Percentiles rank a stretch among this genome's conserved stretches.
Conservation (phyloP, 768 basidiomycete species). For the Candolleomyces eurysporus region DNA sequence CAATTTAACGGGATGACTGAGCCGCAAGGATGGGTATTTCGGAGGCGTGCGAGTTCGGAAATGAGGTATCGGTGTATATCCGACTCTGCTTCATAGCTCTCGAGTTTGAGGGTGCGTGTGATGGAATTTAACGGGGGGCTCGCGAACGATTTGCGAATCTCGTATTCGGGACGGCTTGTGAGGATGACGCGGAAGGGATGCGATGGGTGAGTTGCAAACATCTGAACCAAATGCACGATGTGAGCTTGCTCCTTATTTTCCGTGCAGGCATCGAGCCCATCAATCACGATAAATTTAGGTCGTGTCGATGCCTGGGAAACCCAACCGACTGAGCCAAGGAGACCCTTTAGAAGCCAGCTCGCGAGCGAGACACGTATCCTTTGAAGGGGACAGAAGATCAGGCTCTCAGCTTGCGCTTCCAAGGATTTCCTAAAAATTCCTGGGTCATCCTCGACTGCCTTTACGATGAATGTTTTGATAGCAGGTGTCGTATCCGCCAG, state of each 20-base stretch:
- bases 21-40: neutral
- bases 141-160: neutral
- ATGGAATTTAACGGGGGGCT: neutral
- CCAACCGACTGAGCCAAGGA: neutral
- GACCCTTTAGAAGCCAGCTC: neutral
- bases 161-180: constrained; percentile 6
- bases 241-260: neutral
- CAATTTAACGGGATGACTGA: neutral
- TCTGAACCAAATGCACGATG: neutral
- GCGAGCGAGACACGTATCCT: neutral
- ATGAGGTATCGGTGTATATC: neutral
- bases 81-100: neutral
- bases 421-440: neutral
- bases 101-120: neutral
- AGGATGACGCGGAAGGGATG: neutral
- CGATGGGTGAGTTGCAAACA: neutral
- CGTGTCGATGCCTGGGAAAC: neutral
- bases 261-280: constrained; percentile 11
- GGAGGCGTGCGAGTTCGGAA: neutral
- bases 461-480: neutral
- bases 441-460: neutral
- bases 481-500: neutral
- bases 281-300: constrained; percentile 6
- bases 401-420: neutral
- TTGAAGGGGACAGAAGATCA: neutral